Percentiles rank a stretch among this genome's conserved stretches.
Evolutionary conservation across 2,329 filamentous ascomycete genomes (phyloP).

Genomic region (Neofusicoccum cordaticola): DNA sequence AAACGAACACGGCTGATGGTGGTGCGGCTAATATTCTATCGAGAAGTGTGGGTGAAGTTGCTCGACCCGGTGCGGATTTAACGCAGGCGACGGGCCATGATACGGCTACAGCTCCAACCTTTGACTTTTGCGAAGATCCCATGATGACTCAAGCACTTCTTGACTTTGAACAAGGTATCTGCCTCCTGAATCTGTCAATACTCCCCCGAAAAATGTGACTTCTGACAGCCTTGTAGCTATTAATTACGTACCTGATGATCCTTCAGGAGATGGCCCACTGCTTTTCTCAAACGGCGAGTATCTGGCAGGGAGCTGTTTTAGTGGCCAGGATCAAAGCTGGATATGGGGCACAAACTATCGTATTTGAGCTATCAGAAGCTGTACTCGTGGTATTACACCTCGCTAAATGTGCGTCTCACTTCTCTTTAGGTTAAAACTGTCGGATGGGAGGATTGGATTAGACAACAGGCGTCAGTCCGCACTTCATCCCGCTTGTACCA

Average conservation of each 20-base stretch:
- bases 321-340: neutral
- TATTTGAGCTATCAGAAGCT: neutral
- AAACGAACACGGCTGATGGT: too few relatives aligned
- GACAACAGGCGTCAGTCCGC: too few relatives aligned
- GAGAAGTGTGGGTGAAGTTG: neutral
- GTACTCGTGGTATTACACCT: too few relatives aligned
- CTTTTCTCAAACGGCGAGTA: too few relatives aligned
- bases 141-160: neutral
- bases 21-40: too few relatives aligned
- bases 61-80: too few relatives aligned
- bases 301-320: neutral
- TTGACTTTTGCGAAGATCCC: neutral
- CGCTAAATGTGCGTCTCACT: too few relatives aligned
- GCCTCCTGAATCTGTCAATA: neutral
- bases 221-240: neutral
- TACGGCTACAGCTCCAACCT: neutral
- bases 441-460: too few relatives aligned
- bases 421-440: too few relatives aligned
- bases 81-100: neutral
- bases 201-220: neutral
- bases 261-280: too few relatives aligned
- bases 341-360: neutral
- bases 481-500: too few relatives aligned
- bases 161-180: slow-evolving; percentile 3
- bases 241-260: neutral